Conservation (phyloP, 768 basidiomycete species). For the Phanerodontia chrysosporium region DNA sequence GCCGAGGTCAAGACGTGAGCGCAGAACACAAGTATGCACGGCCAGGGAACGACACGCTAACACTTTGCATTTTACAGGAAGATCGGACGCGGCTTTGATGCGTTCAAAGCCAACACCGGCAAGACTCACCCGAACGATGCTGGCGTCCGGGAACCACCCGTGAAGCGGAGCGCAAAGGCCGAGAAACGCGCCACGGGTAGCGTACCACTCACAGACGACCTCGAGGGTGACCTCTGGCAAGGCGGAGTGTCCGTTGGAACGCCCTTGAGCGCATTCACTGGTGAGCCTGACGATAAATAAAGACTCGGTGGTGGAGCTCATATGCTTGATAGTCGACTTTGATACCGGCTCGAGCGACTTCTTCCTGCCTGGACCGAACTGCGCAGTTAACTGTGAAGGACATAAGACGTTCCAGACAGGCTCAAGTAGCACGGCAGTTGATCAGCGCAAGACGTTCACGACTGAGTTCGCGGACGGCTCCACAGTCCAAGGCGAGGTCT, state of each 20-base stretch:
- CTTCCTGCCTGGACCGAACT: slow-evolving; percentile 28
- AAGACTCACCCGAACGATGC: slow-evolving; percentile 5
- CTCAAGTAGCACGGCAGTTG: slow-evolving; percentile 29
- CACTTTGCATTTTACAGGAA: slow-evolving; percentile 9
- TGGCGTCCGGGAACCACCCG: not conserved
- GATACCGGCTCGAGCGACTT: slow-evolving; percentile 33
- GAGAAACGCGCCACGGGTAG: slow-evolving; percentile 4
- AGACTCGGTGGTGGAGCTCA: not conserved
- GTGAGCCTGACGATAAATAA: not conserved
- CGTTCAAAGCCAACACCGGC: slow-evolving; percentile 8
- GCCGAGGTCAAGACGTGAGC: not conserved
- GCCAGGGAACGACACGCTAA: too few relatives aligned
- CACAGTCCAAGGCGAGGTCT: slow-evolving; percentile 34
- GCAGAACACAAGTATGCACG: not conserved
- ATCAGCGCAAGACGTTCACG: slow-evolving; percentile 25
- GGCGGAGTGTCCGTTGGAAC: slow-evolving; percentile 36
- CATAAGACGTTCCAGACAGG: slow-evolving; percentile 29
- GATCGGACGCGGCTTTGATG: slow-evolving; percentile 3
- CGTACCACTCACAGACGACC: slow-evolving; percentile 20
- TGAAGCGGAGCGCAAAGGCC: not conserved
- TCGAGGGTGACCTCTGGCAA: slow-evolving; percentile 28
- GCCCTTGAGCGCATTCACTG: slow-evolving; percentile 28
- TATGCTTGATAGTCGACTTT: slow-evolving; percentile 36
- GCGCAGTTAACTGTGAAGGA: slow-evolving; percentile 17
- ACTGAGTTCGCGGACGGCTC: slow-evolving; percentile 38